Evolutionary conservation across 257 asterid species (phyloP).

Genomic region (Rehmannia glutinosa): DNA sequence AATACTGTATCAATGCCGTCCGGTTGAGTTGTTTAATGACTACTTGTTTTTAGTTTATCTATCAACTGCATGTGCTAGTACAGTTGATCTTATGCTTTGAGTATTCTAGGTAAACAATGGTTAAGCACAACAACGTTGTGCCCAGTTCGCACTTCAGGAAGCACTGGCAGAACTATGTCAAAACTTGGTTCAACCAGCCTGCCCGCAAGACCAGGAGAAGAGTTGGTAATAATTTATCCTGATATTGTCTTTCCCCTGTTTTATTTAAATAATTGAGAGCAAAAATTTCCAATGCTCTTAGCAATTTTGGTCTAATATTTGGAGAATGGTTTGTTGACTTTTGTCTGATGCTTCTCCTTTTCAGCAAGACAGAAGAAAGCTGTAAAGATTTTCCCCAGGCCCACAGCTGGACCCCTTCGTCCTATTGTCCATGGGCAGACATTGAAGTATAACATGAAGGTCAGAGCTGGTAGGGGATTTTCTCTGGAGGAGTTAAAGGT

Average conservation of each 20-base stretch:
- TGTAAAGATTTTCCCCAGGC: conserved; percentile 69
- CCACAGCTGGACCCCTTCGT: conserved; percentile 68
- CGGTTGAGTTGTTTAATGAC: too few relatives aligned
- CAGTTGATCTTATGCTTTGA: neutral
- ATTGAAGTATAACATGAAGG: conserved; percentile 70
- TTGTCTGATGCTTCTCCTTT: neutral
- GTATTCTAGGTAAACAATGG: conserved; percentile 46
- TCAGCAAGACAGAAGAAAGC: conserved; percentile 77
- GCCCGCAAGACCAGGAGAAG: conserved; percentile 82
- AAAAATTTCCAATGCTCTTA: neutral
- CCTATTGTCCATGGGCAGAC: conserved; percentile 76
- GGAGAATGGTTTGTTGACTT: neutral
- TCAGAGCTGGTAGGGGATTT: conserved; percentile 69
- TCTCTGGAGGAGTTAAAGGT: conserved; percentile 79
- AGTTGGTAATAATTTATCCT: conserved; percentile 28
- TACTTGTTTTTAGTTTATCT: neutral
- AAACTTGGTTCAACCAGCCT: conserved; percentile 82
- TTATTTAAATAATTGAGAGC: neutral
- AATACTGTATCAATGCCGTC: neutral
- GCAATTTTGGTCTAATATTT: neutral
- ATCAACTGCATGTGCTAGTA: neutral
- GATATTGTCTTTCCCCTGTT: neutral
- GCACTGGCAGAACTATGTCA: conserved; percentile 81
- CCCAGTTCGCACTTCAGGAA: conserved; percentile 80
- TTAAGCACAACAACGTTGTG: conserved; percentile 73